Percentiles rank a stretch among this genome's conserved stretches.
Evolutionary conservation across 345 rosid species (phyloP).

Genomic region (Cochlearia excelsa): DNA sequence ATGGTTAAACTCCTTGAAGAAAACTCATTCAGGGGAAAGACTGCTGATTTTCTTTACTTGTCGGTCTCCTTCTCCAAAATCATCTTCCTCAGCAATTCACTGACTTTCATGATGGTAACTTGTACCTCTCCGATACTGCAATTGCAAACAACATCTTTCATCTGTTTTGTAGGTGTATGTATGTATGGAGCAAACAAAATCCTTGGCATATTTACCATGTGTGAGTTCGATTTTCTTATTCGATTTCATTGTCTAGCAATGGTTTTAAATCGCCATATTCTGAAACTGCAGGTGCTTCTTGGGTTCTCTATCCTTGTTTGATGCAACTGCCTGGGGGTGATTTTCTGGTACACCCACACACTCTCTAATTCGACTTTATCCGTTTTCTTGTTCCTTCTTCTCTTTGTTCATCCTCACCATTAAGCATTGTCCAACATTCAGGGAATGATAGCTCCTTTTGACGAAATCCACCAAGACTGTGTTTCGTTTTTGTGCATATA

Average conservation of each 20-base stretch:
- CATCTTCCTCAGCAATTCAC: conserved; percentile 94
- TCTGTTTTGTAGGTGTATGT: conserved; percentile 66
- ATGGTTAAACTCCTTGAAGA: conserved; percentile 98
- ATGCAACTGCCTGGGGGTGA: conserved; percentile 97
- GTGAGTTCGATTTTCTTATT: conserved; percentile 43
- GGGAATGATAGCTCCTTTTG: conserved; percentile 92
- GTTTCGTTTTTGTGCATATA: too few species aligned
- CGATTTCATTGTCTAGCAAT: neutral
- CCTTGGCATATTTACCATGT: conserved; percentile 97
- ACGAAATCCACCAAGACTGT: conserved; percentile 68
- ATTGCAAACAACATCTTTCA: neutral
- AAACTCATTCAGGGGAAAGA: conserved; percentile 95
- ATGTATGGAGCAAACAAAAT: conserved; percentile 99
- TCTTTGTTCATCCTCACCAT: neutral
- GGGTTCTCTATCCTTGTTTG: conserved; percentile 95
- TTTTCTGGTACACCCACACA: conserved; percentile 57
- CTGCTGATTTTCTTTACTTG: conserved; percentile 91
- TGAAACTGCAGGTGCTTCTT: conserved; percentile 63
- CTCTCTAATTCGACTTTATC: neutral
- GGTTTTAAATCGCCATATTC: neutral
- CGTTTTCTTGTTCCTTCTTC: neutral
- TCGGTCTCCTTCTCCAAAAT: conserved; percentile 87
- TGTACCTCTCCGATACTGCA: neutral
- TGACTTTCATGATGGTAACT: conserved; percentile 96
- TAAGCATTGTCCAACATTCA: conserved; percentile 31